A percentile compares a stretch with the other conserved stretches of the same genome.
These are phyloP conservation scores for Lentinula guzmanii DNA, from an alignment of 768 basidiomycete species.

Conservation along the genomic window DNA sequence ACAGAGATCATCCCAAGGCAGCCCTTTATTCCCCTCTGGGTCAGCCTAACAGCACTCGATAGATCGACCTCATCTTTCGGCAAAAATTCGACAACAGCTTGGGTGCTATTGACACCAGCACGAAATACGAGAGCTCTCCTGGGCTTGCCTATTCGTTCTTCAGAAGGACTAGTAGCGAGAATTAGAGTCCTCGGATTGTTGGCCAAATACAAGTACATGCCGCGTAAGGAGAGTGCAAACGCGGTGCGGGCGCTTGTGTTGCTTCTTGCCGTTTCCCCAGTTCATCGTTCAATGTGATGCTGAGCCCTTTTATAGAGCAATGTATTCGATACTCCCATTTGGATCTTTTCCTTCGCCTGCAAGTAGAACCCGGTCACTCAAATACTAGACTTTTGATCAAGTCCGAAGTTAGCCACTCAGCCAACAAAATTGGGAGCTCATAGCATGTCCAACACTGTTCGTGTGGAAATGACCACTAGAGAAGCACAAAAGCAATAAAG, in stretches of 20 bases:
- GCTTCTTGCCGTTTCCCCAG: no score
- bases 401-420: no score
- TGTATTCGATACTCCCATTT: no score
- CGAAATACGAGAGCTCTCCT: conserved; percentile 67
- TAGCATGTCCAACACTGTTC: no score
- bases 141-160: conserved; percentile 57
- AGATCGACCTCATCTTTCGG: conserved; percentile 69
- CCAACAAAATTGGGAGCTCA: no score
- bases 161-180: conserved; percentile 64
- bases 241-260: neutral
- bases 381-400: no score
- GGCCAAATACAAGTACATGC: conserved; percentile 72
- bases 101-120: conserved; percentile 44
- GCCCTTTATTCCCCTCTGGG: conserved; percentile 70
- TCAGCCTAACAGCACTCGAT: conserved; percentile 53
- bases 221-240: neutral
- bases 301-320: no score
- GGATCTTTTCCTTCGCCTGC: no score
- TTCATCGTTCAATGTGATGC: no score
- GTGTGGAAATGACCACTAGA: neutral
- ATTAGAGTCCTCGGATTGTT: conserved; percentile 66
- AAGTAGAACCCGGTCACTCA: no score
- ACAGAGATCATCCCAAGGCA: conserved; percentile 79
- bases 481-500: neutral
- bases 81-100: conserved; percentile 85